Conservation (phyloP, 140 eudicot species). For the Ambrosia hybrid region DNA sequence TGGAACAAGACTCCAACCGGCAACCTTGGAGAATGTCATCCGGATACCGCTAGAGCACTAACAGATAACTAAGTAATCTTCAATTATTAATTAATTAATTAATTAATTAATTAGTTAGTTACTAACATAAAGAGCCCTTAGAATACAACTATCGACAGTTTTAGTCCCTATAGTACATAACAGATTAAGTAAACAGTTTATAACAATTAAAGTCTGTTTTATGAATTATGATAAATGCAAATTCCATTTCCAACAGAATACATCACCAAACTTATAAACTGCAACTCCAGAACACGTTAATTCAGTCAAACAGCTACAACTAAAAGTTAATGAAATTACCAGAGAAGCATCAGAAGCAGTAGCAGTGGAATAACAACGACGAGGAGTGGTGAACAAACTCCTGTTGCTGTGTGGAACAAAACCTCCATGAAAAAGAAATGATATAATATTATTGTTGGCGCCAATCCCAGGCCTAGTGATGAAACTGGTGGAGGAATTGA, state of each 20-base stretch:
- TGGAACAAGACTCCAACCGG: too few species aligned
- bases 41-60: too few species aligned
- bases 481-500: background rate
- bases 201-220: background rate
- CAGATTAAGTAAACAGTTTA: background rate
- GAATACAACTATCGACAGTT: too few species aligned
- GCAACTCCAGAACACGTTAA: background rate
- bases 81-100: too few species aligned
- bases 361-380: conserved; percentile 36
- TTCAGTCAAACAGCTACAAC: background rate
- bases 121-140: too few species aligned
- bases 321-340: conserved; percentile 20
- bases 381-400: conserved; percentile 4
- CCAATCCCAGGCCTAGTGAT: conserved; percentile 12
- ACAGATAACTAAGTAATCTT: too few species aligned
- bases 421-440: background rate
- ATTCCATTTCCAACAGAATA: background rate
- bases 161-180: too few species aligned
- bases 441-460: background rate
- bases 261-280: background rate
- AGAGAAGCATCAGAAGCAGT: conserved; percentile 36
- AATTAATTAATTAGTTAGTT: too few species aligned
- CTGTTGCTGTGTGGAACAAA: background rate
- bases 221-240: background rate
- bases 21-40: too few species aligned